Conservation (phyloP, 1,284 basidiomycete species). For the Apiotrichum siamense region DNA sequence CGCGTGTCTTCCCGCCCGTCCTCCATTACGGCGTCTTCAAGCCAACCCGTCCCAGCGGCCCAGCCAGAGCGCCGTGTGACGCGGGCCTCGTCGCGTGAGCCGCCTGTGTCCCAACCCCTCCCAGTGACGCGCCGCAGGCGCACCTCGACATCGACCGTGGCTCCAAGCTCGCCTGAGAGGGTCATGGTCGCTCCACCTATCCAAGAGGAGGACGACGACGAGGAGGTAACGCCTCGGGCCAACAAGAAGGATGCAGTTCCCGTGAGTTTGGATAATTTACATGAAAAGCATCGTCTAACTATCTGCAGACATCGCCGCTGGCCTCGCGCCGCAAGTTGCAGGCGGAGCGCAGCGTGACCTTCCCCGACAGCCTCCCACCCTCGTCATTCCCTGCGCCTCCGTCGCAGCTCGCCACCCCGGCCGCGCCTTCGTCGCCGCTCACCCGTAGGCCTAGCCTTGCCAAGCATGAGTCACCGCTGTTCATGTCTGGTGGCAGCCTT, state of each 20-base stretch:
- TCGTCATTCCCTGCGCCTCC: background rate
- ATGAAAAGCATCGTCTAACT: too few species aligned
- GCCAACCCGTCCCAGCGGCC: background rate
- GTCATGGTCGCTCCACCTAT: background rate
- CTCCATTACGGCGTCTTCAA: background rate
- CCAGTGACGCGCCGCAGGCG: constrained; percentile 5
- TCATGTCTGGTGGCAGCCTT: constrained; percentile 28
- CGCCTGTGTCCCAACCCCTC: constrained; percentile 2
- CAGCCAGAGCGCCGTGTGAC: constrained; percentile 3
- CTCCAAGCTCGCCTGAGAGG: background rate
- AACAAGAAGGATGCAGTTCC: background rate
- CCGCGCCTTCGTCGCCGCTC: constrained; percentile 18
- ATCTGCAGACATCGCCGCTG: background rate
- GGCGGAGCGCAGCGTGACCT: too few species aligned
- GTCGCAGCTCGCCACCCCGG: background rate
- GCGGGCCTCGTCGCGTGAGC: constrained; percentile 2
- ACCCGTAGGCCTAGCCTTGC: background rate
- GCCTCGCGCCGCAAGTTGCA: background rate
- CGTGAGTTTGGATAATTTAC: background rate
- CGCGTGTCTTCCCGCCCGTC: background rate
- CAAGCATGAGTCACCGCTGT: constrained; percentile 16
- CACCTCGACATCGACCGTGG: background rate
- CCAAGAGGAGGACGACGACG: constrained; percentile 6
- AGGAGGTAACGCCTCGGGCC: background rate
- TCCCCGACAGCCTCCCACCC: background rate